Evolutionary conservation across 257 asterid species (phyloP), one percentile per base, ranked within the genome.

Genomic region (Leptodermis oblonga): DNA sequence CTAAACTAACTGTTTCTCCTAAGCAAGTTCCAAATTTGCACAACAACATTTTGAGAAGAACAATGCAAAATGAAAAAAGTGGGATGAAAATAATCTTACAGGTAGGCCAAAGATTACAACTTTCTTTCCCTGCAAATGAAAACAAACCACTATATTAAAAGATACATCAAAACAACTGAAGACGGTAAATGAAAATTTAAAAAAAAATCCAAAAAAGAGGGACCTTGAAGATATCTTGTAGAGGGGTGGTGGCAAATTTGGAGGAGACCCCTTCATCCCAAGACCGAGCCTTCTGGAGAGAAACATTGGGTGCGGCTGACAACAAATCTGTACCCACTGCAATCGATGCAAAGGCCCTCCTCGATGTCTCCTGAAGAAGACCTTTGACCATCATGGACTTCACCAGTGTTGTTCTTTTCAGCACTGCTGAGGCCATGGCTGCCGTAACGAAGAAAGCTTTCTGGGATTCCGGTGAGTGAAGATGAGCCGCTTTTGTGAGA

Each of bases 191-290:
- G 31, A 68, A 31, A 26, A 25, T 58, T 58, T n/a, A n/a, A 26
- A 14, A 2, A 49, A 15, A 61, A 25, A 5, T 39, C 20, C 43
- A 17, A 8, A 3, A 43, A 26, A 33, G 4, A 8, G 46, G 62
- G 31, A 92, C 98, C 97, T 86, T 93, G 76, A 93, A 84, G 83
- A 93, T 87, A 74, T 88, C 88, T 58, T 68, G 81, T 72, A 93
- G 73, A 43, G 95, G 65, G 36, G 97, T 84, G 43, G 95, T 86
- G 62, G 97, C 77, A 75, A 93, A 93, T 54, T 93, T 87, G 74
- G 97, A 90, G 25, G 96, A 87, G 69, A 88, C 94, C 54, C 99
- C 97, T 41, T 90, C 97, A 69, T 93, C 96, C 99, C 99, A 93
- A 17, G 96, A 68, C 68, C 97, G 91, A 72, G 99, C 97, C 72